Evolutionary conservation across 176 grass and related monocot genomes (phyloP), one percentile per base, ranked within the genome.

Genomic region (Rhynchospora pubera): DNA sequence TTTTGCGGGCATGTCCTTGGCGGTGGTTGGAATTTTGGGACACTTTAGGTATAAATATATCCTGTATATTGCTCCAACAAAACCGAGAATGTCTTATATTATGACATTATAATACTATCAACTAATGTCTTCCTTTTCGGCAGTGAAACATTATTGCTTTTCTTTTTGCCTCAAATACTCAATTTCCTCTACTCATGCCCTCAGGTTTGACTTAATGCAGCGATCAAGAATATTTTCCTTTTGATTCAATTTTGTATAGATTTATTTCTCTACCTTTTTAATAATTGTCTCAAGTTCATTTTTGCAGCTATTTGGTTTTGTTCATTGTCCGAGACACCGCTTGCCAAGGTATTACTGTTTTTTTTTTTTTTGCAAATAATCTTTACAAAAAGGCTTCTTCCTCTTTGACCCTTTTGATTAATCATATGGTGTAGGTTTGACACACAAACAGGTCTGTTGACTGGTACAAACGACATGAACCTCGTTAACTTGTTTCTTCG

Each of bases 1-100:
- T 84, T 99, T 99, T 90, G 93, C 96, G 85, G 96, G 96, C 77
- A 99, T 99, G 96, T 71, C 96, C 64, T 88, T 99, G 80, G 96
- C 89, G 61, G 93, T 99, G 46, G 91, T 90, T 58, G 96, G 96
- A 80, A 99, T 99, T 86, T 88, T 99, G 80, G 96, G 96, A 5
- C 96, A 99, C 89, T 99, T 95, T 87, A 99, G 96, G 96, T 95
- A 97, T 66, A 44, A 19, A 84, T 84, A 6, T 74, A 11, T 30
- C 78, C 43, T 63, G 39, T 63, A 44, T 80, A 84, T 15, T 72
- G 23, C 68, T 65, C 57, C 19, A 72, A 75, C 9, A 85, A 43
- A 62, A 80, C 48, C 48, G 78, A 72, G 24, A 84, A 53, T 56
- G 73, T 66, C 23, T 65, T 26, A 34, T 21, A 68, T 67, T 63